Evolutionary conservation across 768 basidiomycete species (phyloP).

Genomic region (Lyophyllum semitale): DNA sequence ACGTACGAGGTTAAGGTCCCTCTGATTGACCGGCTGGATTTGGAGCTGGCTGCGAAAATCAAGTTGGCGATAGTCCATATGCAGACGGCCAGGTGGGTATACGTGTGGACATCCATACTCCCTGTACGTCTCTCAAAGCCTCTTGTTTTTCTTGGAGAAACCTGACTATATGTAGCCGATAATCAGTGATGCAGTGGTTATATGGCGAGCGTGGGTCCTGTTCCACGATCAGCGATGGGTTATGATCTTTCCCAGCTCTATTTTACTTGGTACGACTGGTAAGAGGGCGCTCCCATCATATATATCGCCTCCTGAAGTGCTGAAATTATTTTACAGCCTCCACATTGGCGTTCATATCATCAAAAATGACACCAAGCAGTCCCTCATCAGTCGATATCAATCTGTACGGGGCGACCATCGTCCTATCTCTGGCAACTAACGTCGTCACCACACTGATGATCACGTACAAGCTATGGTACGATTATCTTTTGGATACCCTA

Average conservation of each 20-base stretch:
- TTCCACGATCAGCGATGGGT: slow-evolving; percentile 3
- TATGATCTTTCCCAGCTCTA: not conserved
- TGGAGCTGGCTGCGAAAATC: not conserved
- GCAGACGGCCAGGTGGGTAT: not conserved
- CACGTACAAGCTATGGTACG: slow-evolving; percentile 8
- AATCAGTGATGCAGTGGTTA: slow-evolving; percentile 10
- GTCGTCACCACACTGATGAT: slow-evolving; percentile 5
- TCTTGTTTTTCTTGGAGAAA: slow-evolving; percentile 16
- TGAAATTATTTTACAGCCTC: not conserved
- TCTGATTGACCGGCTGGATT: not conserved
- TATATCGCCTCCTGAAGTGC: not conserved
- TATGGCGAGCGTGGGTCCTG: slow-evolving; percentile 10
- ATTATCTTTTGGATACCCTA: not conserved
- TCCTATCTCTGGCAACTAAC: slow-evolving; percentile 7
- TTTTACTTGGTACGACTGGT: slow-evolving; percentile 10
- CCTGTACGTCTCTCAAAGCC: not conserved
- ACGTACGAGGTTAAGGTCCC: not conserved
- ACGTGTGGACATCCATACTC: not conserved
- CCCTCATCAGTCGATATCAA: not conserved
- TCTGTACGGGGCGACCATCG: slow-evolving; percentile 3
- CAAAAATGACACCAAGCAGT: not conserved
- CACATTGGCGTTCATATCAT: slow-evolving; percentile 1
- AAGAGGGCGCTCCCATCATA: not conserved
- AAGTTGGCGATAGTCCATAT: not conserved
- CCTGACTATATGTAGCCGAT: slow-evolving; percentile 14